phyloP scores from a whole-genome alignment of 176 grass and related monocot genomes.

The Oryza officinalis region DNA sequence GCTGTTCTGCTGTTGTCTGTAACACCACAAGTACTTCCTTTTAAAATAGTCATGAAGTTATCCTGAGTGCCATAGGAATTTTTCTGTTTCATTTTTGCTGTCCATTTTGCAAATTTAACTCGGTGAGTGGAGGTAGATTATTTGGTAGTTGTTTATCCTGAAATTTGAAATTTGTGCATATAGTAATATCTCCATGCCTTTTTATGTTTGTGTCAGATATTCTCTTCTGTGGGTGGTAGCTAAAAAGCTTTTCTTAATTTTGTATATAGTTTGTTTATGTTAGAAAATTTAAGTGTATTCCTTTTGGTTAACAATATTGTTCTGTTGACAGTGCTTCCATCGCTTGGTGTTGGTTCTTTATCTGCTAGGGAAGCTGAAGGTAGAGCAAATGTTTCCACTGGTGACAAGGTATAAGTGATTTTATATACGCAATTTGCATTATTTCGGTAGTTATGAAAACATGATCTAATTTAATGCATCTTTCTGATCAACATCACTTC shows the following conservation, averaged over 20 bases:
- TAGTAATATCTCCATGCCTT: not conserved
- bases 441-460: not conserved
- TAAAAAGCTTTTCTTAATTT: not conserved
- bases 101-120: constrained; percentile 1
- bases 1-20: not conserved
- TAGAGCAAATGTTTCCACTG: constrained; percentile 68
- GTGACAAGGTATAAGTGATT: constrained; percentile 62
- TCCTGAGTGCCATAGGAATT: not conserved
- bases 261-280: not conserved
- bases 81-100: not conserved
- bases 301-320: constrained; percentile 24
- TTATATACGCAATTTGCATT: constrained; percentile 17
- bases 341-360: constrained; percentile 75
- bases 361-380: constrained; percentile 91
- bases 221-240: not conserved
- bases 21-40: not conserved
- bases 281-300: not conserved
- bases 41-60: not conserved
- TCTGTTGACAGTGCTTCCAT: constrained; percentile 72
- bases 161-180: not conserved
- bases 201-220: not conserved
- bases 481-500: constrained; percentile 1
- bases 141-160: not conserved
- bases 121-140: not conserved
- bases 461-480: not conserved